Evolutionary conservation across 176 grass and related monocot species (phyloP), one percentile per base, ranked within the genome.

Genomic region (Musa troglodytarum): DNA sequence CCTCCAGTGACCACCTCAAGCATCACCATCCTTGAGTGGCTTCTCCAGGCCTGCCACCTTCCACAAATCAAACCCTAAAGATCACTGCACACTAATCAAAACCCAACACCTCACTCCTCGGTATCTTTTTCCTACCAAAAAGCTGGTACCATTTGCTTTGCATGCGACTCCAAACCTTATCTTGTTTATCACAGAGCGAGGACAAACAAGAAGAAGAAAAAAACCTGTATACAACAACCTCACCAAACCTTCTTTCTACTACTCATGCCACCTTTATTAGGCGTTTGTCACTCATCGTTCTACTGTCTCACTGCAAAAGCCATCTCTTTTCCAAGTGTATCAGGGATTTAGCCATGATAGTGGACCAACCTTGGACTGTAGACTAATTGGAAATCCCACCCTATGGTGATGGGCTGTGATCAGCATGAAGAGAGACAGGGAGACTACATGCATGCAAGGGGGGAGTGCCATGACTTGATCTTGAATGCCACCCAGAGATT

Each of bases 81-180:
- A 10, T 8, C 68, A 34, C 58, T 21, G 9, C 11, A 29, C 15
- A 68, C 65, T 34, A 68, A 68, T 43, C 34, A 49, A 20, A 20
- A 64, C 16, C 12, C 15, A 13, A 14, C 65, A 68, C 25, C 65
- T 43, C 65, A 65, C 22, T 65, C 63, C 63, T 22, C 63, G 29
- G 14, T 34, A 43, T 68, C 65, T 16, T 68, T 68, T 68, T 16
- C 65, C 28, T 68, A 68, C 65, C 65, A 34, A 11, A 68, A 68
- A 20, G 17, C 58, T 22, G 15, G 8, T 62, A 20, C 19, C 58
- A 62, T n/a, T n/a, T 62, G 58, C 58, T 19, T 62, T 62, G 6
- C 58, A 62, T 62, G 7, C n/a, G 8, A n/a, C 8, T 21, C 17
- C 17, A 20, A n/a, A 25, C 63, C 63, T 25, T 43, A 34, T 26